Evolutionary conservation across 129 eudicot species (phyloP).

Genomic region (Flaveria ramosissima): DNA sequence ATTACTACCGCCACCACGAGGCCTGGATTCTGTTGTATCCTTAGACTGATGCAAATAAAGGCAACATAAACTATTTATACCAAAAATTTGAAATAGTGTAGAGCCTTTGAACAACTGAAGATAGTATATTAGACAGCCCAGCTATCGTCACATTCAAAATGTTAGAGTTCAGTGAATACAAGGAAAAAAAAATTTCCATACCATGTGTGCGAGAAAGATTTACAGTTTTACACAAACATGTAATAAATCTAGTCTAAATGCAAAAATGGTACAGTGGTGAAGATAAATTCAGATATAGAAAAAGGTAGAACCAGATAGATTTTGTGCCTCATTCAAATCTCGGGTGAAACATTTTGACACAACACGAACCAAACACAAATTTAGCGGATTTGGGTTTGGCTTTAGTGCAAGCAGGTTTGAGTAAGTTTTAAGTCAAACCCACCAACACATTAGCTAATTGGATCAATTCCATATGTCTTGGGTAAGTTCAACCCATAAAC

Average conservation of each 20-base stretch:
- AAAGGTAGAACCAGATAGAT: not conserved
- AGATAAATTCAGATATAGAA: not conserved
- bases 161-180: not conserved
- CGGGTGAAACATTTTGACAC: not conserved
- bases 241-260: not conserved
- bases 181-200: not conserved
- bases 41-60: conserved; percentile 47
- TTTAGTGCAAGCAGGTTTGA: not conserved
- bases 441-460: not conserved
- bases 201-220: not conserved
- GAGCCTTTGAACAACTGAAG: conserved; percentile 10
- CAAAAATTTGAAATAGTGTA: not conserved
- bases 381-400: not conserved
- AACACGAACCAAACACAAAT: not conserved
- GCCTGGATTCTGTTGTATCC: conserved; percentile 70
- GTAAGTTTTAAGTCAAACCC: not conserved
- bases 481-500: not conserved
- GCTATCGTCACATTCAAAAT: not conserved
- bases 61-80: not conserved
- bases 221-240: not conserved
- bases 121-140: not conserved
- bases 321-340: conserved; percentile 8
- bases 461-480: not conserved
- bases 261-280: not conserved
- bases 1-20: conserved; percentile 64